phyloP scores from a whole-genome alignment of 2,329 filamentous ascomycete species.

The Cytospora piceicola region DNA sequence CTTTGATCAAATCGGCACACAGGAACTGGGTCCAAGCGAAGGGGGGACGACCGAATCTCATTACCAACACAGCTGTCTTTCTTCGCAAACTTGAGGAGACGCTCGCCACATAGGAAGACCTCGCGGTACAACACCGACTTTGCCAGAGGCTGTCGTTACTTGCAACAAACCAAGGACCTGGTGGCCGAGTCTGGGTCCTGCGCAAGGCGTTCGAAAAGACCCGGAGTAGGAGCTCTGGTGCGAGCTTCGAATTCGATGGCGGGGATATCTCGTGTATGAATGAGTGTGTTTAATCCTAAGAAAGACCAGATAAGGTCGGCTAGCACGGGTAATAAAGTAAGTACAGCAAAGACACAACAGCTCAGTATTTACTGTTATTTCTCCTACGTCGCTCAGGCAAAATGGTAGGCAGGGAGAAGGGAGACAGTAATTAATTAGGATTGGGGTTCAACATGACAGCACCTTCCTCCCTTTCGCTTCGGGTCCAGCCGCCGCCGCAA shows the following conservation, averaged over 20 bases:
- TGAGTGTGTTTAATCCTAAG: no score
- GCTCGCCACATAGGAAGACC: not conserved
- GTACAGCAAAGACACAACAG: no score
- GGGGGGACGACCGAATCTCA: not conserved
- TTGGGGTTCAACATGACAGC: no score
- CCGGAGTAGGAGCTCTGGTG: slow-evolving; percentile 1
- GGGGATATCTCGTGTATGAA: not conserved
- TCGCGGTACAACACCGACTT: slow-evolving; percentile 2
- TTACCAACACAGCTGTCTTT: not conserved
- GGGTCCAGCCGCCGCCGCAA: no score
- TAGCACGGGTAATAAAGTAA: no score
- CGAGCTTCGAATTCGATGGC: not conserved
- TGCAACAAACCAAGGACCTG: slow-evolving; percentile 1
- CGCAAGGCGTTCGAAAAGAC: not conserved
- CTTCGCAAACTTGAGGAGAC: not conserved
- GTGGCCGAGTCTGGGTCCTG: not conserved
- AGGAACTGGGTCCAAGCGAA: not conserved
- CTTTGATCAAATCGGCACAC: not conserved
- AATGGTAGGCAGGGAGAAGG: no score
- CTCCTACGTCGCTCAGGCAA: no score
- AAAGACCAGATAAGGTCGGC: no score
- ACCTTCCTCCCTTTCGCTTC: no score
- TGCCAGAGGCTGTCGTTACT: slow-evolving; percentile 1
- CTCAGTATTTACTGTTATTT: no score
- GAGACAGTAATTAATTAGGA: no score